Evolutionary conservation across 495 filamentous ascomycete genomes (phyloP), one percentile per base, ranked within the genome.

Genomic region (Elaphomyces granulatus): DNA sequence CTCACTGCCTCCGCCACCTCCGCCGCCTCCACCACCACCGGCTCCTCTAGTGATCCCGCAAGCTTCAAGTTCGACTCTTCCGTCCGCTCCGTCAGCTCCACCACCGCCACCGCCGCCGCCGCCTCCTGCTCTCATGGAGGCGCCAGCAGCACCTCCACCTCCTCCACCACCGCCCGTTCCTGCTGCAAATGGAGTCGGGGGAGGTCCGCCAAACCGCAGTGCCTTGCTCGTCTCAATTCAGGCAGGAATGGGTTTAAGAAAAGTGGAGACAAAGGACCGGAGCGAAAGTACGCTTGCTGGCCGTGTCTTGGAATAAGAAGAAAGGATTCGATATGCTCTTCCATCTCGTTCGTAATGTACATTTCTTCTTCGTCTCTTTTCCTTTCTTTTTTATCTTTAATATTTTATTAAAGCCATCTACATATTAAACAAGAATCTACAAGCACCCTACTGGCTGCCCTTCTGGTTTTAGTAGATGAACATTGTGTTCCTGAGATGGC

Each of bases 181-280:
- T 4, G 55, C 56, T 36, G 44, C 47, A 36, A 45, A 49, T 14
- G 48, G 51, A 45, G 35, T 45, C 17, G 40, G 20, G n/a, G 41
- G 35, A 2, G 41, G 21, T 3, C 54, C 63, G 18, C 40, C 68
- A 31, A 66, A 61, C 35, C 62, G 74, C 15, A 59, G 77, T 19
- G 84, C 71, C 9, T 66, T 95, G 42, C 54, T 95, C 43, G 78
- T 76, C 34, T 77, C 88, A 46, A 93, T 95, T 43, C 78, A 84
- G 51, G 65, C 73, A 42, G 86, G 87, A 36, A 87, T 57, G 54
- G 62, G 74, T 10, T 64, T 95, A 46, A 81, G 61, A 66, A 93
- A 93, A 66, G 79, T 81, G 26, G 66, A 80, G 58, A 94, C 87
- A 15, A 85, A 82, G 50, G 87, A 95, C 54, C 76, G 76, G 58